A percentile compares a stretch with the other conserved stretches of the same genome.
These are phyloP conservation scores for Thecaphora thlaspeos DNA, from an alignment of 1,284 basidiomycete species.

Conservation along the genomic window DNA sequence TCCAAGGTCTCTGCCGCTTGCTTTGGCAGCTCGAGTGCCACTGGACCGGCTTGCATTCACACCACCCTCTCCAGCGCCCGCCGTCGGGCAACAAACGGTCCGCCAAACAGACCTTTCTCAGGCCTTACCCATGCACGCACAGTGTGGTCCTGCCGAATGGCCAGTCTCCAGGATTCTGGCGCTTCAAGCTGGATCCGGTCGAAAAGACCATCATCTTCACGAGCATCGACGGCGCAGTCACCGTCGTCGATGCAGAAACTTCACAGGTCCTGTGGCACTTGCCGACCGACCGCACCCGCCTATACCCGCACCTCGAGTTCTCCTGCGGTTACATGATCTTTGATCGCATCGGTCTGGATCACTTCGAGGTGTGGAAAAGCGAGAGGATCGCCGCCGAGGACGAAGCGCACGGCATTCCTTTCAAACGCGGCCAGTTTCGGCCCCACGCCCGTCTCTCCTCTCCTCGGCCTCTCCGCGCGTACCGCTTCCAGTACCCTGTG, in stretches of 20 bases:
- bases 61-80: no score
- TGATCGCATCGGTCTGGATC: constrained; percentile 28
- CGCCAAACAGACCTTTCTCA: no score
- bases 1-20: constrained; percentile 19
- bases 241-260: constrained; percentile 16
- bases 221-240: constrained; percentile 8
- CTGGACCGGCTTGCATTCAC: constrained; percentile 13
- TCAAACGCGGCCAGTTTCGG: constrained; percentile 36
- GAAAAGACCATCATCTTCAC: constrained; percentile 38
- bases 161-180: constrained; percentile 24
- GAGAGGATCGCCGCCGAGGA: constrained; percentile 13
- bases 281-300: constrained; percentile 15
- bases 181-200: constrained; percentile 46
- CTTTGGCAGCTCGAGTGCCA: constrained; percentile 24
- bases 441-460: constrained; percentile 22
- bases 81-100: no score
- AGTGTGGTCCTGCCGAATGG: background rate
- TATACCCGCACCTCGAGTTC: constrained; percentile 45
- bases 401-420: background rate
- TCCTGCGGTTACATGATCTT: constrained; percentile 45
- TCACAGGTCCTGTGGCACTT: constrained; percentile 36
- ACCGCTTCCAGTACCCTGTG: constrained; percentile 44
- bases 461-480: constrained; percentile 27
- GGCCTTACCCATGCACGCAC: no score
- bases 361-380: constrained; percentile 48